These are phyloP conservation scores for Zalaria sp. DNA, from an alignment of 2,329 filamentous ascomycete genomes.

Conservation along the genomic window DNA sequence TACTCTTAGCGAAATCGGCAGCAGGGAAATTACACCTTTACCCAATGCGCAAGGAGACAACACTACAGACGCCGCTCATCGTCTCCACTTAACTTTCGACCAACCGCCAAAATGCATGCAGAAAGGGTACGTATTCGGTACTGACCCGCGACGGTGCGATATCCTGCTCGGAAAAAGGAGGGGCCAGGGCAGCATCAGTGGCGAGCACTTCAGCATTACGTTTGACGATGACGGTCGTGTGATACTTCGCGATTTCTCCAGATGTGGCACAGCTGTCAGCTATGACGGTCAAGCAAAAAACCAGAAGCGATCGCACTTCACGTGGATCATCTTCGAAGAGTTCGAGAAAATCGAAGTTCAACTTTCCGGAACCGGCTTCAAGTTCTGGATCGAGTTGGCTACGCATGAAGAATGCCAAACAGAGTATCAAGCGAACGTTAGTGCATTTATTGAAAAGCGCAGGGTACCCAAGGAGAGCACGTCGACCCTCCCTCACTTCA, in stretches of 20 bases:
- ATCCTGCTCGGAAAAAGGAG: not conserved
- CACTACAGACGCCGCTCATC: not conserved
- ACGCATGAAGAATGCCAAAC: not conserved
- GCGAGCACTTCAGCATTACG: not conserved
- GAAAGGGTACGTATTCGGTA: not conserved
- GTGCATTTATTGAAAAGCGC: not conserved
- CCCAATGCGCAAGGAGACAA: not conserved
- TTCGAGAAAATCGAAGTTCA: not conserved
- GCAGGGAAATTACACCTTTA: not conserved
- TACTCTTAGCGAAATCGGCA: not conserved
- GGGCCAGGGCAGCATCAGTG: not conserved
- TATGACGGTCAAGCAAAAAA: not conserved
- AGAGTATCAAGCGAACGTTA: not conserved
- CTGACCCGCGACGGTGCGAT: not conserved
- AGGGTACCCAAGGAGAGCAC: not conserved
- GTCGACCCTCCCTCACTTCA: not conserved
- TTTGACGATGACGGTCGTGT: not conserved
- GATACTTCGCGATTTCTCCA: not conserved
- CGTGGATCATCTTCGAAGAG: not conserved
- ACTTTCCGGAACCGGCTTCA: not conserved
- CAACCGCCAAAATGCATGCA: not conserved
- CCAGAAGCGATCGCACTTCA: not conserved
- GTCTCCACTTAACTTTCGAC: not conserved
- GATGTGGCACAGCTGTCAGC: not conserved
- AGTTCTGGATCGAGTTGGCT: not conserved